Base-by-base conservation (phyloP, 805 yeast genomes). In the Cyberlindnera amylophila region DNA sequence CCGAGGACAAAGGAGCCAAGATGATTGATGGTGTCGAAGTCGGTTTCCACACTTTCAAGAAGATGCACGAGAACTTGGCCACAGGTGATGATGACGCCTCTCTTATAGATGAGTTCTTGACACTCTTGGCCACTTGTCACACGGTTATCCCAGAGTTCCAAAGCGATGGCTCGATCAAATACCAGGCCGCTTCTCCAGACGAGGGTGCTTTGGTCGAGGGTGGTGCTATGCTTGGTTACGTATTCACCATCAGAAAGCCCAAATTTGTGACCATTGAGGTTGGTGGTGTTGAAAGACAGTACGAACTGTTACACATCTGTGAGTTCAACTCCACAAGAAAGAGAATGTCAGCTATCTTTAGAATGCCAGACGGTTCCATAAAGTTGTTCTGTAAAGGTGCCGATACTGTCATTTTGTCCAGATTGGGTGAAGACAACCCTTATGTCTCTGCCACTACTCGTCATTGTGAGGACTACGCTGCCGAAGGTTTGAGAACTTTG, bases 191-290 rank as follows among this genome's bases (percentile, higher is more conserved):
- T 0, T 90, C 98, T 0, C 99, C 99, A 0, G 99, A 93, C 67
- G 99, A 95, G 69, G 99, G 99, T 39, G 99, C 99, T 0, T 71
- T 93, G 47, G 99, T 93, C 2, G 89, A 90, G 55, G 99, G 99
- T 45, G 98, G 96, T 14, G 93, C 97, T 0, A 72, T 71, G 56
- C 67, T 91, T 36, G 98, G 97, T 0, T 93, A 84, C 60, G 80
- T 75, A 49, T 95, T 93, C 61, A 75, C 77, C 7, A 79, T 88
- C 36, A 83, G 99, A 67, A 81, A 81, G 37, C 99, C 99, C 5
- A 80, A 81, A 45, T 74, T 85, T 17, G 83, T 95, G 26, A 76
- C 86, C 0, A 73, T 95, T 32, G 75, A 77, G 36, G 67, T 75
- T 8, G 63, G 69, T 26, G 67, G 68, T 1, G 56, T 67, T 10